phyloP scores from a whole-genome alignment of 306 rosid species.

The Hippophae rhamnoides region DNA sequence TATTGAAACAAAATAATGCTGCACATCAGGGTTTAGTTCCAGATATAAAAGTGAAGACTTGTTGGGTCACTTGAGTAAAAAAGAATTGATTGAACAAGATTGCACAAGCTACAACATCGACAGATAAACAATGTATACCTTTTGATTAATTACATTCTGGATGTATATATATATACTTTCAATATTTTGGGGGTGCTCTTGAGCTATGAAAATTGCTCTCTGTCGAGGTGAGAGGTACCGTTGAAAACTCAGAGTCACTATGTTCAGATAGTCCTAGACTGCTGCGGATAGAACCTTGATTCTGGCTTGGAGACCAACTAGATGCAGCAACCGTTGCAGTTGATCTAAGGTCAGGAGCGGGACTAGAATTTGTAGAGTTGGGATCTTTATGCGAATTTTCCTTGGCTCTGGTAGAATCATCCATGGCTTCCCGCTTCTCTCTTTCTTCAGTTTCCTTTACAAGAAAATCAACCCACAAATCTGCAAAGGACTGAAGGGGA shows the following conservation, averaged over 20 bases:
- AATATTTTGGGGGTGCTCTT: constrained; percentile 45
- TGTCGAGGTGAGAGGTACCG: constrained; percentile 74
- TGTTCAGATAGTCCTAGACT: constrained; percentile 44
- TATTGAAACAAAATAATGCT: too few relatives aligned
- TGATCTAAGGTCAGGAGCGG: constrained; percentile 25
- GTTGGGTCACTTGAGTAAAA: constrained; percentile 24
- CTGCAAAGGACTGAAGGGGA: constrained; percentile 85
- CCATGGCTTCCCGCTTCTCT: constrained; percentile 58
- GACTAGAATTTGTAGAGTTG: constrained; percentile 9
- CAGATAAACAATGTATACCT: constrained; percentile 43
- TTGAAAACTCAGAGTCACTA: constrained; percentile 69
- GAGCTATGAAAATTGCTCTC: constrained; percentile 42
- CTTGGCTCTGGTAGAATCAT: constrained; percentile 24
- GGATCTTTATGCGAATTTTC: constrained; percentile 35
- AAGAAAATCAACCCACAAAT: constrained; percentile 97
- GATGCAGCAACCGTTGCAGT: constrained; percentile 25
- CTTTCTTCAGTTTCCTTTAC: constrained; percentile 85
- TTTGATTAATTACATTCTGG: constrained; percentile 45
- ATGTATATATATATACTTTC: constrained; percentile 11
- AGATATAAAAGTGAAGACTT: constrained; percentile 1
- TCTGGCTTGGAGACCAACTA: constrained; percentile 28
- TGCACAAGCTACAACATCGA: constrained; percentile 31
- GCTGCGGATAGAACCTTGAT: constrained; percentile 27
- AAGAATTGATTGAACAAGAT: constrained; percentile 62
- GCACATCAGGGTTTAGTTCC: neutral